These are phyloP conservation scores for Chernovozyma sophiae-reginae DNA, from an alignment of 1,139 yeast species.

Conservation along the genomic window DNA sequence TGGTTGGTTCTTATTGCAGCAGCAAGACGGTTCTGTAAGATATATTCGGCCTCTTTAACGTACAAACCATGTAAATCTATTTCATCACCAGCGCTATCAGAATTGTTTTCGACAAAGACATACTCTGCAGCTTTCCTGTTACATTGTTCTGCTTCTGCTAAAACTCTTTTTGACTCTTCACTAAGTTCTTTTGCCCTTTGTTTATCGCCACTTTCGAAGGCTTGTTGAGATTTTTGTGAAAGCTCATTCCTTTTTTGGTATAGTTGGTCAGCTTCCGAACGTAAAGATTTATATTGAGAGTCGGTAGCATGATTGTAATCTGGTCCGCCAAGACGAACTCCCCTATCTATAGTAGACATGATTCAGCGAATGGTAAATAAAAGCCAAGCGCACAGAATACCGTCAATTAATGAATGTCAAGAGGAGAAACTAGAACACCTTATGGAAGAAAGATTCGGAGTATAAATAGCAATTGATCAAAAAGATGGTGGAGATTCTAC, in stretches of 20 bases:
- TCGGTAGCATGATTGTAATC: conserved; percentile 71
- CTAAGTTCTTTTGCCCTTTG: conserved; percentile 70
- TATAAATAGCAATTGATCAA: too few species aligned
- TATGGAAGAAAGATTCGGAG: too few species aligned
- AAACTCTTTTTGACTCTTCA: conserved; percentile 59
- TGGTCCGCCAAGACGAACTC: conserved; percentile 32
- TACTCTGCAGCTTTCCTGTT: conserved; percentile 86
- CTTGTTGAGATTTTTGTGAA: conserved; percentile 68
- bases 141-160: conserved; percentile 58
- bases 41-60: conserved; percentile 82
- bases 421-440: too few species aligned
- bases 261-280: conserved; percentile 68
- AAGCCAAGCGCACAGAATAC: too few species aligned
- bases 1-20: conserved; percentile 63
- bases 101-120: conserved; percentile 83
- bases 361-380: too few species aligned
- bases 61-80: conserved; percentile 90
- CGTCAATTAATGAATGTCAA: too few species aligned
- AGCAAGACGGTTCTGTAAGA: conserved; percentile 68
- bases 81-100: conserved; percentile 79
- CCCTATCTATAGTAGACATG: conserved; percentile 23
- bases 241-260: conserved; percentile 53
- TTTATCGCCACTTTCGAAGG: conserved; percentile 72
- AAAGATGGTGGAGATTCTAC: too few species aligned
- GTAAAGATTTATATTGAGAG: conserved; percentile 55